Evolutionary conservation across 306 rosid genomes (phyloP), one percentile per base, ranked within the genome.

Genomic region (Cicer bijugum): DNA sequence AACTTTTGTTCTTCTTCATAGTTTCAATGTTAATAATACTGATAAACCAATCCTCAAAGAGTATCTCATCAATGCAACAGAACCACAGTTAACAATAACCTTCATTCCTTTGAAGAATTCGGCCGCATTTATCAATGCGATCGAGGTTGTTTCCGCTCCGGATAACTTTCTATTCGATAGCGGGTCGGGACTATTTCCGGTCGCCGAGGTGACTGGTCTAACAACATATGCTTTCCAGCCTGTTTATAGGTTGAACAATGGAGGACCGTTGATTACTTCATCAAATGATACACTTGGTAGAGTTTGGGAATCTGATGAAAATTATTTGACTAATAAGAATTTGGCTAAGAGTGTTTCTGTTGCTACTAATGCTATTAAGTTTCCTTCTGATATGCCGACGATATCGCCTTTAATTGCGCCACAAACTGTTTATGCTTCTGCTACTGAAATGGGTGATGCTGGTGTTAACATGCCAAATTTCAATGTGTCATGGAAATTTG

Each of bases 401-500:
- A 68, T 72, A 1, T 51, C 85, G 4, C 77, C 85, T 6, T 1
- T 85, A 40, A 76, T 76, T 23, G 91, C 89, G 3, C 91, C 91
- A 6, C 84, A 33, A 56, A 58, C 79, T 0, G 86, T 87, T 38
- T 87, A 87, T 52, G 75, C 89, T 1, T 77, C 87, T 2, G 83
- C 72, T 9, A 71, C 81, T 58, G 77, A 85, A 58, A 85, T 86
- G 90, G 84, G 56, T 7, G 77, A 75, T 28, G 83, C 90, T 1
- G 57, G 51, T 14, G 69, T 76, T 0, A 70, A 47, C 6, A 59
- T 45, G 11, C 86, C 86, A 16, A 82, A 78, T 6, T 84, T 84
- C 77, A 86, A 86, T 48, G 86, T 86, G 3, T 62, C 90, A 3
- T 86, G 90, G 90, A 84, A 86, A 67, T 84, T 86, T 71, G 86